phyloP scores from a whole-genome alignment of 108 stramenopile genomes.

The Fragilariopsis cylindrus region DNA sequence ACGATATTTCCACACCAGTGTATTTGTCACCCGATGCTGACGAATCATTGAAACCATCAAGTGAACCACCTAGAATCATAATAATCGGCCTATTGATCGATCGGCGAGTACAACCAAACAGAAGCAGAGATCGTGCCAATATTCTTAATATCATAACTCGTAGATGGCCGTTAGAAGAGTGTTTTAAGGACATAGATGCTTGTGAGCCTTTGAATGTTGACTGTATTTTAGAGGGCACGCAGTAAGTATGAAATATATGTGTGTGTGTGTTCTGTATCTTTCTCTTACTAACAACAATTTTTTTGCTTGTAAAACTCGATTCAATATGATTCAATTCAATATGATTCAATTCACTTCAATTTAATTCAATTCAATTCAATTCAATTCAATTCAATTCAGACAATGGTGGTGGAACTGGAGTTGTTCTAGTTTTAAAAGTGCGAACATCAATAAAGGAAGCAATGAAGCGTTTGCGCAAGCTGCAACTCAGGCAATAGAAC shows the following conservation, averaged over 20 bases:
- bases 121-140: slow-evolving; percentile 57
- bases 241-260: neutral
- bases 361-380: too few species aligned
- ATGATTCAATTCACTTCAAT: too few species aligned
- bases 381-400: neutral
- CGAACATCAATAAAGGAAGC: neutral
- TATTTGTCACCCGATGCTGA: slow-evolving; percentile 86
- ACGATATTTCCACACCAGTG: slow-evolving; percentile 4
- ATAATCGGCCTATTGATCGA: slow-evolving; percentile 83
- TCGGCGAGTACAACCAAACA: slow-evolving; percentile 66
- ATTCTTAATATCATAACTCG: slow-evolving; percentile 32
- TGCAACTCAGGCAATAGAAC: slow-evolving; percentile 53
- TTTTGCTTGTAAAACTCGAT: neutral
- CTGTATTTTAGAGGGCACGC: slow-evolving; percentile 73
- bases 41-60: slow-evolving; percentile 34
- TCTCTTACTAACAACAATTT: neutral
- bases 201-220: slow-evolving; percentile 84
- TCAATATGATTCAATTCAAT: neutral
- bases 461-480: slow-evolving; percentile 59
- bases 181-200: slow-evolving; percentile 40
- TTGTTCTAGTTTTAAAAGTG: neutral
- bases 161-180: slow-evolving; percentile 58
- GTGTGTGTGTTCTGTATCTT: slow-evolving; percentile 19
- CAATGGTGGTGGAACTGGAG: slow-evolving; percentile 52
- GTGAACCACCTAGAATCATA: slow-evolving; percentile 53